Conservation (phyloP, 345 rosid genomes). For the Acer yangbiense region DNA sequence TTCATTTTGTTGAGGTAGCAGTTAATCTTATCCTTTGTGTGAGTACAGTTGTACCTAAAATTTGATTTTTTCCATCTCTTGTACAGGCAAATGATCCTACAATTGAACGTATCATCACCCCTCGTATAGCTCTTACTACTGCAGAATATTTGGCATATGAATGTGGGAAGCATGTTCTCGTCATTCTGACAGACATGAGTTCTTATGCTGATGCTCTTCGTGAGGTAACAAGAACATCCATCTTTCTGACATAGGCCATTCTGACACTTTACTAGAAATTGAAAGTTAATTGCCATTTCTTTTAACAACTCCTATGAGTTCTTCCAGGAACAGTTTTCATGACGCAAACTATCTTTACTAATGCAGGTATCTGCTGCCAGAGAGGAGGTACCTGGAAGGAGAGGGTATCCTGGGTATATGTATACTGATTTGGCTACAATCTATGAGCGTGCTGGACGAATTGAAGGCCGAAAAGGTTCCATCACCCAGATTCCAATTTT, state of each 20-base stretch:
- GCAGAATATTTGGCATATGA: conserved; percentile 98
- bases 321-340: conserved; percentile 2
- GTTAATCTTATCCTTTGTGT: background rate
- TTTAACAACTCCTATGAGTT: background rate
- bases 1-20: background rate
- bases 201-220: conserved; percentile 99
- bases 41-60: background rate
- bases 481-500: conserved; percentile 98
- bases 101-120: conserved; percentile 95
- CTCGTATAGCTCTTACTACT: conserved; percentile 93
- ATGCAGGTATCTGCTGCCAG: conserved; percentile 98
- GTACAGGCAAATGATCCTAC: conserved; percentile 97
- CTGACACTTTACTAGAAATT: background rate
- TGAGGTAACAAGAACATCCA: conserved; percentile 55
- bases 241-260: background rate
- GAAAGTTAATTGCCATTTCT: background rate
- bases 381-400: conserved; percentile 99
- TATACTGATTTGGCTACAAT: conserved; percentile 99
- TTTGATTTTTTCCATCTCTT: conserved; percentile 6
- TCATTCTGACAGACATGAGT: conserved; percentile 96
- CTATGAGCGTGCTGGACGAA: conserved; percentile 97
- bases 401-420: conserved; percentile 99
- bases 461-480: conserved; percentile 97
- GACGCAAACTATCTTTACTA: conserved; percentile 20
- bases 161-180: conserved; percentile 97